Percentiles rank a stretch among this genome's conserved stretches.
Evolutionary conservation across 495 filamentous ascomycete species (phyloP).

Genomic region (Cryomyces minteri): DNA sequence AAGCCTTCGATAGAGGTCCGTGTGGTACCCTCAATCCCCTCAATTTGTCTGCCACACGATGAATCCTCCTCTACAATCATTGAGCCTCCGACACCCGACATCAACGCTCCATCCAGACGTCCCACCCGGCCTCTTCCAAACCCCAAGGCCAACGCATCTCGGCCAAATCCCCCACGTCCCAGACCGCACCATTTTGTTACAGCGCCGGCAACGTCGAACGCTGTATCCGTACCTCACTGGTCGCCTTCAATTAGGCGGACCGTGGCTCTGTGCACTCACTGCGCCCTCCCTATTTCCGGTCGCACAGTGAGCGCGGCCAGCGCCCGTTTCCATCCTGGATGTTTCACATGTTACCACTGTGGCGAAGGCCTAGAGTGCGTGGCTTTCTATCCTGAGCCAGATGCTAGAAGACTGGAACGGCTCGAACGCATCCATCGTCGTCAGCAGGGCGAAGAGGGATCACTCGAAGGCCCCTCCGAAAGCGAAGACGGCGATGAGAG

Average conservation of each 20-base stretch:
- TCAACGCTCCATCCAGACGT: neutral
- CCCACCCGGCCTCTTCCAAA: conserved; percentile 24
- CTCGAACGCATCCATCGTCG: conserved; percentile 45
- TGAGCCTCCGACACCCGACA: neutral
- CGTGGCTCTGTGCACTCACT: conserved; percentile 60
- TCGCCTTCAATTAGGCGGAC: conserved; percentile 23
- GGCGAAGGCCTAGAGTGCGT: conserved; percentile 78
- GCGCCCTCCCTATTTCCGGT: conserved; percentile 66
- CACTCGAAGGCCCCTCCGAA: conserved; percentile 33
- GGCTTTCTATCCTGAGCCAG: conserved; percentile 87
- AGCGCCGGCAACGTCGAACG: conserved; percentile 12
- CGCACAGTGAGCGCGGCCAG: conserved; percentile 71
- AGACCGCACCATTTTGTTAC: conserved; percentile 12
- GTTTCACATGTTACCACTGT: conserved; percentile 82
- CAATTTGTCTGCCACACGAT: neutral
- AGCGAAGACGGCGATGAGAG: conserved; percentile 47
- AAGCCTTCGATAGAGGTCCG: neutral
- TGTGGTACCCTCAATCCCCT: neutral
- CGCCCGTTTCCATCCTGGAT: conserved; percentile 77
- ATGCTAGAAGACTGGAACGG: conserved; percentile 45
- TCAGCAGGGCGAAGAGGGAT: conserved; percentile 35
- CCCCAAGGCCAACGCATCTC: conserved; percentile 19
- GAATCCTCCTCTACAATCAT: neutral
- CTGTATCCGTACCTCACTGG: conserved; percentile 26
- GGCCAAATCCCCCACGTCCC: conserved; percentile 12